Evolutionary conservation across 2,329 filamentous ascomycete genomes (phyloP).

Genomic region (Davidsoniella virescens): DNA sequence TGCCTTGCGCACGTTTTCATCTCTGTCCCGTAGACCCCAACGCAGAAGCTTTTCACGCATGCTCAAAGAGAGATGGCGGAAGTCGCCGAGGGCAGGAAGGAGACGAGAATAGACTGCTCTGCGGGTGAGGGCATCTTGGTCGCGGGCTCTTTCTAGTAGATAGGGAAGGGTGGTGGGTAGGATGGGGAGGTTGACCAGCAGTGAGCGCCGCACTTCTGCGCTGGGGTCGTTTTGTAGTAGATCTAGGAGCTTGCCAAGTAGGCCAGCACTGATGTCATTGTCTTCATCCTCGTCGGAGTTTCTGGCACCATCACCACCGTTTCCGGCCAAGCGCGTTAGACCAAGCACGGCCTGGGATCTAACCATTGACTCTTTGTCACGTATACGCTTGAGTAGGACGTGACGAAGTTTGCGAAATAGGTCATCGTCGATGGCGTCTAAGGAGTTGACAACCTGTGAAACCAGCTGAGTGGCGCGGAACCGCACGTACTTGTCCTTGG

Average conservation of each 20-base stretch:
- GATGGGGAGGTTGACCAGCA: conserved; percentile 82
- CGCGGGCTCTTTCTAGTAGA: conserved; percentile 77
- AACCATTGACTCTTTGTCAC: conserved; percentile 88
- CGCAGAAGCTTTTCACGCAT: conserved; percentile 91
- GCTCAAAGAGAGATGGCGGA: conserved; percentile 77
- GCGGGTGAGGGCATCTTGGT: conserved; percentile 71
- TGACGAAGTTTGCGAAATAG: conserved; percentile 69
- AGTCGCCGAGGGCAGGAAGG: conserved; percentile 79
- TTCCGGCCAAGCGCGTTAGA: conserved; percentile 68
- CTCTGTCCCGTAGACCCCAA: conserved; percentile 86
- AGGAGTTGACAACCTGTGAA: conserved; percentile 78
- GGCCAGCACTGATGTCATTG: conserved; percentile 45
- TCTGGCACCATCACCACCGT: conserved; percentile 55
- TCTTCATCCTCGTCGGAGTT: conserved; percentile 57
- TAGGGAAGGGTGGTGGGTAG: conserved; percentile 68
- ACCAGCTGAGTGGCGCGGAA: conserved; percentile 83
- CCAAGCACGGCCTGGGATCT: conserved; percentile 84
- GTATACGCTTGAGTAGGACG: conserved; percentile 66
- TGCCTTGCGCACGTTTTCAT: conserved; percentile 86
- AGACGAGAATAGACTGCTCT: conserved; percentile 75
- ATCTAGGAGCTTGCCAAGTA: conserved; percentile 71
- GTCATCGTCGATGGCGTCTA: conserved; percentile 84
- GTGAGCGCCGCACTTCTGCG: conserved; percentile 75
- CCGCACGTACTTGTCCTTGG: conserved; percentile 85
- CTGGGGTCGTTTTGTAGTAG: conserved; percentile 88